A percentile compares a stretch with the other conserved stretches of the same genome.
phyloP scores from a whole-genome alignment of 371 early-diverging fungal genomes.

The Mucor velutinosus region DNA sequence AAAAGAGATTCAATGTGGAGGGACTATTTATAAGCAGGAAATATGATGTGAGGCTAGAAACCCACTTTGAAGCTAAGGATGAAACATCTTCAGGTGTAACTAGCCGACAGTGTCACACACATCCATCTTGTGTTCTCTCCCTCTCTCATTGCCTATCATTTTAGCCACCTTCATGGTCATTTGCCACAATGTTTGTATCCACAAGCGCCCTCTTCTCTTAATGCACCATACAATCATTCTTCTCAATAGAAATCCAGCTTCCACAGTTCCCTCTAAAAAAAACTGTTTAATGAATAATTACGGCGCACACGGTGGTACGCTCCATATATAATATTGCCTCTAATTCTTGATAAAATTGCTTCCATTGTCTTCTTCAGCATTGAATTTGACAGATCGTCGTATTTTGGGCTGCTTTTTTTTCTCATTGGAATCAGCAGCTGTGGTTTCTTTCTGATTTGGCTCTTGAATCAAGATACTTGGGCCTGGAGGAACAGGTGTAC shows the following conservation, averaged over 20 bases:
- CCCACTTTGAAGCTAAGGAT: not conserved
- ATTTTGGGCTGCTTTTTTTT: not conserved
- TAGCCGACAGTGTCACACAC: not conserved
- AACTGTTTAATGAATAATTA: not conserved
- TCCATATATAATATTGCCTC: not conserved
- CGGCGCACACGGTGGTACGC: not conserved
- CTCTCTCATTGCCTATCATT: not conserved
- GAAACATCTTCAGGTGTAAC: not conserved
- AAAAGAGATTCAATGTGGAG: not conserved
- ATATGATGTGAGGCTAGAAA: not conserved
- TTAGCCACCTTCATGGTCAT: not conserved
- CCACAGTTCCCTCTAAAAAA: too few relatives aligned
- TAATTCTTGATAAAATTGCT: not conserved
- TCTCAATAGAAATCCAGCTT: too few relatives aligned
- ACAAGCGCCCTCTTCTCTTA: not conserved
- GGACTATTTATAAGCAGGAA: not conserved
- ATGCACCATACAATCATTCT: too few relatives aligned
- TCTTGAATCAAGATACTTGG: not conserved
- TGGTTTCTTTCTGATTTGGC: not conserved
- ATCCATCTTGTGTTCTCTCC: not conserved
- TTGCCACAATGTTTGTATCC: not conserved
- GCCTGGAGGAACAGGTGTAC: not conserved
- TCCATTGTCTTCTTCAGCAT: not conserved
- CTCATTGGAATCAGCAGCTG: not conserved
- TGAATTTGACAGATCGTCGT: constrained; percentile 2